Evolutionary conservation across 306 rosid species (phyloP).

Genomic region (Benincasa hispida): DNA sequence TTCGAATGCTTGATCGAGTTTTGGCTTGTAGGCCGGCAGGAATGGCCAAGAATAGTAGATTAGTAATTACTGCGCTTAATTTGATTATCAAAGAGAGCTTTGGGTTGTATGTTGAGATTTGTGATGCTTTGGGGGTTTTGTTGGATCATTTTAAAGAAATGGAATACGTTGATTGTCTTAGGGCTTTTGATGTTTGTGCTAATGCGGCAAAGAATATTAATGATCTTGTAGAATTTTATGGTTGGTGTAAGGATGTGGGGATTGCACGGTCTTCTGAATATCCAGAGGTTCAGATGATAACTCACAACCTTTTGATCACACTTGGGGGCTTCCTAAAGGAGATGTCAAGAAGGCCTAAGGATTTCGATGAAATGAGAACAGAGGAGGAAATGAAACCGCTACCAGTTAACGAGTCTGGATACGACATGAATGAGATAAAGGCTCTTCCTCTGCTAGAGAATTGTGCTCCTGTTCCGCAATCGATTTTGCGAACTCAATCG

Average conservation of each 20-base stretch:
- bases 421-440: slow-evolving; percentile 39
- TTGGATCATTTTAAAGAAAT: slow-evolving; percentile 61
- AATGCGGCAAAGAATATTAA: slow-evolving; percentile 51
- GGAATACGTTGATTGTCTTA: slow-evolving; percentile 52
- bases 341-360: slow-evolving; percentile 31
- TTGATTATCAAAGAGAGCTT: slow-evolving; percentile 68
- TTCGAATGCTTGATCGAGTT: slow-evolving; percentile 45
- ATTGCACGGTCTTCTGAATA: slow-evolving; percentile 66
- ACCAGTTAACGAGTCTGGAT: slow-evolving; percentile 20
- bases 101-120: slow-evolving; percentile 39
- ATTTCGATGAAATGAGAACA: slow-evolving; percentile 27
- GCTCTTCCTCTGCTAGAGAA: slow-evolving; percentile 67
- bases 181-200: slow-evolving; percentile 57
- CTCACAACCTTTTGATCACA: slow-evolving; percentile 41
- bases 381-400: slow-evolving; percentile 28
- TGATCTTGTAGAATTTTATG: slow-evolving; percentile 52
- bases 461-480: slow-evolving; percentile 20
- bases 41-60: slow-evolving; percentile 45
- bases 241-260: slow-evolving; percentile 74
- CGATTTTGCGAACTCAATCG: slow-evolving; percentile 13
- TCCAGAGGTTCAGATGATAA: slow-evolving; percentile 65
- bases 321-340: slow-evolving; percentile 63
- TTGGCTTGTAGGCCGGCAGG: slow-evolving; percentile 65
- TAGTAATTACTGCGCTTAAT: slow-evolving; percentile 52
- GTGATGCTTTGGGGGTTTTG: slow-evolving; percentile 63